Evolutionary conservation across 2,329 filamentous ascomycete genomes (phyloP).

Genomic region (Didymella sp.): DNA sequence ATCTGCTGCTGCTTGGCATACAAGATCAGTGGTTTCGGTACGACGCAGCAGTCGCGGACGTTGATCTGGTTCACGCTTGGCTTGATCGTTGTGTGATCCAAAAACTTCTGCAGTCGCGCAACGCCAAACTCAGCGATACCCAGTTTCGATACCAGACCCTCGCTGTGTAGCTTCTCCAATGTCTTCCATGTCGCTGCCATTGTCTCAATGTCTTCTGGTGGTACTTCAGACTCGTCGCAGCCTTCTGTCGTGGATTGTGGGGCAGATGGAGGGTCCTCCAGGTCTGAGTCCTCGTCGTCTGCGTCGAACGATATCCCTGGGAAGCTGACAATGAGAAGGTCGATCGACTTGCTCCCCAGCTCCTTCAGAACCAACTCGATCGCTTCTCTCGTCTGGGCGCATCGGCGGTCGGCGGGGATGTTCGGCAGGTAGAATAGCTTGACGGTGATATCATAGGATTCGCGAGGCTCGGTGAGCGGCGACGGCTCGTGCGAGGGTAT

Average conservation of each 20-base stretch:
- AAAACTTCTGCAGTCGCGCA: conserved; percentile 78
- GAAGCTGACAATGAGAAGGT: conserved; percentile 91
- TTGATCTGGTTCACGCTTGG: conserved; percentile 96
- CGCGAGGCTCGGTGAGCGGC: conserved; percentile 78
- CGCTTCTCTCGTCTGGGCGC: conserved; percentile 76
- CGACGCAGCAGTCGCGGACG: conserved; percentile 91
- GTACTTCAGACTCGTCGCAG: conserved; percentile 37
- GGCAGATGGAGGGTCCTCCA: conserved; percentile 55
- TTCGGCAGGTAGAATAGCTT: conserved; percentile 92
- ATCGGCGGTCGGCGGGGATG: conserved; percentile 68
- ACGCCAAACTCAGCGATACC: conserved; percentile 92
- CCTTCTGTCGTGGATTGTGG: conserved; percentile 48
- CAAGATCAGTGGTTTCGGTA: conserved; percentile 83
- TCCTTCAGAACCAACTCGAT: conserved; percentile 81
- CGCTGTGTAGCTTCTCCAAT: conserved; percentile 74
- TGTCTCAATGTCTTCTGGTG: conserved; percentile 63
- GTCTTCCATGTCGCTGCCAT: conserved; percentile 72
- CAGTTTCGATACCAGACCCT: conserved; percentile 75
- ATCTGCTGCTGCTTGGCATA: conserved; percentile 85
- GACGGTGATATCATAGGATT: conserved; percentile 90
- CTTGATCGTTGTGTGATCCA: conserved; percentile 72
- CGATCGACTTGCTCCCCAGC: conserved; percentile 75
- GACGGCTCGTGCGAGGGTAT: conserved; percentile 76
- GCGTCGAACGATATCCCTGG: conserved; percentile 93
- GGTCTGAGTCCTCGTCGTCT: conserved; percentile 80